phyloP scores from a whole-genome alignment of 805 yeast species.

The Candida patagonica region DNA sequence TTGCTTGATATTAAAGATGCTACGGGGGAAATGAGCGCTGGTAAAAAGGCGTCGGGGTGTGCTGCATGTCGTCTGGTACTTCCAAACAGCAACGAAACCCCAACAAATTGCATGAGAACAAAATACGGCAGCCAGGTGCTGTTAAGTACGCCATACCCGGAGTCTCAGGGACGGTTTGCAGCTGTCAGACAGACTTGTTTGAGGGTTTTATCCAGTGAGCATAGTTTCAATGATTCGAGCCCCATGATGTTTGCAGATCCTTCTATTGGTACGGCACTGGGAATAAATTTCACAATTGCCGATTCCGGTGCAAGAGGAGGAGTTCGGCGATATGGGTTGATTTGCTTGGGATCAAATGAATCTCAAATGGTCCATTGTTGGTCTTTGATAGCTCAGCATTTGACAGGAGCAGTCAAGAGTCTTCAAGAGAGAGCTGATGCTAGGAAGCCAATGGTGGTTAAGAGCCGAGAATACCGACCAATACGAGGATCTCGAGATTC shows the following conservation, averaged over 20 bases:
- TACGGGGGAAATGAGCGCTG: slow-evolving; percentile 9
- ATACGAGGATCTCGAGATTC: slow-evolving; percentile 12
- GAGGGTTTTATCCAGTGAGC: slow-evolving; percentile 19
- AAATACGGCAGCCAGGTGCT: slow-evolving; percentile 4
- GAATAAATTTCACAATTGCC: slow-evolving; percentile 16
- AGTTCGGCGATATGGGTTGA: slow-evolving; percentile 18
- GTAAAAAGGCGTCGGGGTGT: slow-evolving; percentile 11
- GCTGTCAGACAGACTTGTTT: slow-evolving; percentile 23
- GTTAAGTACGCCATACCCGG: slow-evolving; percentile 21
- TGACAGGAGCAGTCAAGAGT: slow-evolving; percentile 14
- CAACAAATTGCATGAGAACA: not conserved
- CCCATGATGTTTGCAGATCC: slow-evolving; percentile 21
- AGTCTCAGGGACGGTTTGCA: slow-evolving; percentile 18
- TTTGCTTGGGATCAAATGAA: slow-evolving; percentile 19
- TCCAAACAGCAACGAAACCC: slow-evolving; percentile 8
- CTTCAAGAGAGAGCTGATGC: slow-evolving; percentile 13
- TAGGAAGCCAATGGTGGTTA: not conserved
- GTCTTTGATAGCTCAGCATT: slow-evolving; percentile 15
- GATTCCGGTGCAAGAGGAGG: slow-evolving; percentile 20
- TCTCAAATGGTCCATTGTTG: slow-evolving; percentile 14
- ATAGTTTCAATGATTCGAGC: slow-evolving; percentile 17
- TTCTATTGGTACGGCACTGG: slow-evolving; percentile 18
- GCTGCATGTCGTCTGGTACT: slow-evolving; percentile 17
- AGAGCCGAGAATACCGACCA: slow-evolving; percentile 9
- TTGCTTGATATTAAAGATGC: slow-evolving; percentile 12